phyloP scores from a whole-genome alignment of 202 grass and related monocot species.

The Carex arenaria region DNA sequence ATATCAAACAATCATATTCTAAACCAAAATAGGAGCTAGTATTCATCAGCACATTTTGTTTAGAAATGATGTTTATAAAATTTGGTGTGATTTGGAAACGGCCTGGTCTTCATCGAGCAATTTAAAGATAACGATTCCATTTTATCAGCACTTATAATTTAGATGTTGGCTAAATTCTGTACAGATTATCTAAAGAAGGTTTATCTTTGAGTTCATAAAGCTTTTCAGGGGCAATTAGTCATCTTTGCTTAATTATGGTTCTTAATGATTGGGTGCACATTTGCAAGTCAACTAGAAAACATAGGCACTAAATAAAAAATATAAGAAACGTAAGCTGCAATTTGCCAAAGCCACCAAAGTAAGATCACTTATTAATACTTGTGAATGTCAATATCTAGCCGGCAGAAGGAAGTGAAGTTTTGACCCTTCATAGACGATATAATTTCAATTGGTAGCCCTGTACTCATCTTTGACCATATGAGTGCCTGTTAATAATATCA shows the following conservation, averaged over 20 bases:
- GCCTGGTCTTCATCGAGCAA: not conserved
- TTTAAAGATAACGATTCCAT: not conserved
- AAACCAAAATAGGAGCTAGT: conserved; percentile 16
- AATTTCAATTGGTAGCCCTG: conserved; percentile 95
- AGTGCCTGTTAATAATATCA: conserved; percentile 67
- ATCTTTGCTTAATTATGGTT: not conserved
- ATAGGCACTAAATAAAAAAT: not conserved
- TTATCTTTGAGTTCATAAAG: not conserved
- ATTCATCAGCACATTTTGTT: not conserved
- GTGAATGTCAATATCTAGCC: conserved; percentile 93
- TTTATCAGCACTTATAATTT: not conserved
- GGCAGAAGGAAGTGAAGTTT: conserved; percentile 75
- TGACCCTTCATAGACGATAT: conserved; percentile 77
- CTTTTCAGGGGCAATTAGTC: not conserved
- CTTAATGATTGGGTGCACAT: not conserved
- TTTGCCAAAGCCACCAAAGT: not conserved
- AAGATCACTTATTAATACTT: conserved; percentile 38
- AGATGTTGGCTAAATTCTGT: not conserved
- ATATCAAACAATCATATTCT: conserved; percentile 13
- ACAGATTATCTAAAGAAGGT: not conserved
- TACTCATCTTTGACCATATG: conserved; percentile 99
- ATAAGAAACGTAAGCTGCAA: not conserved
- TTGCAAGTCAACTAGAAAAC: not conserved
- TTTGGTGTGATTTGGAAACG: not conserved
- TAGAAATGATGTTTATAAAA: not conserved